Evolutionary conservation across 176 grass and related monocot species (phyloP).

Genomic region (Pharus latifolius): DNA sequence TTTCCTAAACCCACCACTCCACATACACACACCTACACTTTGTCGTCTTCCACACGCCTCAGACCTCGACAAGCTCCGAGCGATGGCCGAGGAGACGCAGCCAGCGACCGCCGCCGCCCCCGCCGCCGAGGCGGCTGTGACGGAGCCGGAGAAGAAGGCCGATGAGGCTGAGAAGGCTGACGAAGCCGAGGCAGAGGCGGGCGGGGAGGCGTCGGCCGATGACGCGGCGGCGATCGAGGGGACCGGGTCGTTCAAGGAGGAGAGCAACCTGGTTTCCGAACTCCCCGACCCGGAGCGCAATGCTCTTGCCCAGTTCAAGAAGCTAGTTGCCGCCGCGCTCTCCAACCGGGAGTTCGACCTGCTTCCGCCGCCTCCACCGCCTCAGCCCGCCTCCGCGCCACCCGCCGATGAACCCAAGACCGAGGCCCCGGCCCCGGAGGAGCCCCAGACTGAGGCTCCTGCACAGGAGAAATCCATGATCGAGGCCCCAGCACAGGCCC

Average conservation of each 20-base stretch:
- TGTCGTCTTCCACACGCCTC: constrained; percentile 8
- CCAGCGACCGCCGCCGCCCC: neutral
- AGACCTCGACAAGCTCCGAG: neutral
- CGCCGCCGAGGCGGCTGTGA: constrained; percentile 4
- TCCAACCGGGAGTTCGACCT: constrained; percentile 41
- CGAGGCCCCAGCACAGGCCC: neutral
- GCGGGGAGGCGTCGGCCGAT: neutral
- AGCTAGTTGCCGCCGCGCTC: constrained; percentile 48
- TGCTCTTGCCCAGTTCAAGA: constrained; percentile 57
- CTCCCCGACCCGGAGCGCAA: constrained; percentile 43
- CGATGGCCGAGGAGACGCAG: constrained; percentile 41
- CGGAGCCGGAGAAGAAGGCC: neutral
- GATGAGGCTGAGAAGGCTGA: constrained; percentile 30
- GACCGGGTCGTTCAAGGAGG: constrained; percentile 38
- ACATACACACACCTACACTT: neutral
- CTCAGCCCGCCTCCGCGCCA: neutral
- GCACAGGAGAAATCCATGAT: neutral
- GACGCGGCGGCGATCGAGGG: constrained; percentile 32
- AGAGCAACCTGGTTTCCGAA: constrained; percentile 48
- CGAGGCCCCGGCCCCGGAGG: neutral
- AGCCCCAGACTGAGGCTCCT: neutral
- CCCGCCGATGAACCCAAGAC: constrained; percentile 6
- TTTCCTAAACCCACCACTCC: constrained; percentile 6
- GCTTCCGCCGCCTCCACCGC: neutral
- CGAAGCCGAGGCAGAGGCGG: constrained; percentile 24